Percentiles rank a stretch among this genome's conserved stretches.
phyloP scores from a whole-genome alignment of 257 asterid genomes.

The Haberlea rhodopensis region DNA sequence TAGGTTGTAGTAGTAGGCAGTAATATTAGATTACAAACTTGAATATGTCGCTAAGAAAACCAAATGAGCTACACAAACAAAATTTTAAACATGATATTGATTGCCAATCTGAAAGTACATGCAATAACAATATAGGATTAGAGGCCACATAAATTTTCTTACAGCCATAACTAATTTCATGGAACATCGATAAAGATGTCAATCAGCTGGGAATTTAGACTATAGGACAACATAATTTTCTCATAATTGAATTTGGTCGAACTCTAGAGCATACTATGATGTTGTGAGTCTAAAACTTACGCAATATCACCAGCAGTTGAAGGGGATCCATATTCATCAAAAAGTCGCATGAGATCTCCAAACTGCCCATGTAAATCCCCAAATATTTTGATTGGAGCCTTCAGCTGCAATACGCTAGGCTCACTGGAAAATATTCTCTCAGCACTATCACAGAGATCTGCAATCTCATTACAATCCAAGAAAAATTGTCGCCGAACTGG shows the following conservation, averaged over 20 bases:
- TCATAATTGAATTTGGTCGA: conserved; percentile 5
- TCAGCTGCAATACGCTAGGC: conserved; percentile 89
- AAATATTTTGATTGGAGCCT: conserved; percentile 94
- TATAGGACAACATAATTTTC: not conserved
- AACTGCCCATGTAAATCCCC: conserved; percentile 99
- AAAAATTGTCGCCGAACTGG: conserved; percentile 96
- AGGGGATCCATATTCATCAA: conserved; percentile 98
- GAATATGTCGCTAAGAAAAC: not conserved
- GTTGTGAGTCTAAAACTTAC: conserved; percentile 46
- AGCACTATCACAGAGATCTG: conserved; percentile 98
- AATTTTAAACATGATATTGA: not conserved
- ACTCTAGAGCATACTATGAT: conserved; percentile 10
- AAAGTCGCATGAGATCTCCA: conserved; percentile 99
- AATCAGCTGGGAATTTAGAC: not conserved
- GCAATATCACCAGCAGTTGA: conserved; percentile 99
- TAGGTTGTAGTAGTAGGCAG: not conserved
- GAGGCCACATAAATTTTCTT: not conserved
- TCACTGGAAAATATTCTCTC: conserved; percentile 91
- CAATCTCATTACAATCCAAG: conserved; percentile 96
- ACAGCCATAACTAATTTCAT: not conserved
- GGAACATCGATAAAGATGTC: conserved; percentile 8
- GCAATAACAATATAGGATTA: not conserved
- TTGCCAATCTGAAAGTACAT: not conserved
- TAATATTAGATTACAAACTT: no score
- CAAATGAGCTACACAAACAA: not conserved